Conservation (phyloP, 1,284 basidiomycete genomes). For the Microbotryum silenes-acaulis region DNA sequence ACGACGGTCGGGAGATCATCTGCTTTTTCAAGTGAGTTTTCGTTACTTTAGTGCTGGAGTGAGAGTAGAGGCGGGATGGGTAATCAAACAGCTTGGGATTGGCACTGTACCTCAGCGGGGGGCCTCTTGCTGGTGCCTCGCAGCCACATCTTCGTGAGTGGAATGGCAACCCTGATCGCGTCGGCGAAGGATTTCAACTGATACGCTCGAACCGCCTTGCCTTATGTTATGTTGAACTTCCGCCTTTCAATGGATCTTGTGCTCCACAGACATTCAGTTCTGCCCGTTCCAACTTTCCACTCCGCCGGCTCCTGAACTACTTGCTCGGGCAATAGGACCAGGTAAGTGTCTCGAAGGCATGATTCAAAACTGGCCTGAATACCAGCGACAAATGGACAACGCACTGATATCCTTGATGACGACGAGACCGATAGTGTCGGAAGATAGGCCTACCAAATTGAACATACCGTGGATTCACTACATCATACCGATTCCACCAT, state of each 20-base stretch:
- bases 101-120: conserved; percentile 11
- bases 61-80: too few species aligned
- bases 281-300: conserved; percentile 17
- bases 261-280: conserved; percentile 18
- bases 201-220: too few species aligned
- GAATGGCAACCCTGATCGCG: too few species aligned
- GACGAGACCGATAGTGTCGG: too few species aligned
- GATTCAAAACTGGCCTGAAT: not conserved
- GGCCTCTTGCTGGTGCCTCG: conserved; percentile 20
- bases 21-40: conserved; percentile 22
- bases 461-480: conserved; percentile 16
- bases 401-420: too few species aligned
- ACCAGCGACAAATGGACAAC: too few species aligned
- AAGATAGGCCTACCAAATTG: not conserved
- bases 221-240: not conserved
- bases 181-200: too few species aligned
- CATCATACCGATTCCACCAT: conserved; percentile 6
- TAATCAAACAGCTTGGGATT: too few species aligned
- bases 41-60: too few species aligned
- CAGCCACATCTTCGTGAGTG: conserved; percentile 23
- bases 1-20: conserved; percentile 2
- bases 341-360: not conserved
- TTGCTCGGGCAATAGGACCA: conserved; percentile 5
- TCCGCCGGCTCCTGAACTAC: conserved; percentile 8
- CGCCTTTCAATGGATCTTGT: too few species aligned